Evolutionary conservation across 257 asterid genomes (phyloP).

Genomic region (Petunia axillaris): DNA sequence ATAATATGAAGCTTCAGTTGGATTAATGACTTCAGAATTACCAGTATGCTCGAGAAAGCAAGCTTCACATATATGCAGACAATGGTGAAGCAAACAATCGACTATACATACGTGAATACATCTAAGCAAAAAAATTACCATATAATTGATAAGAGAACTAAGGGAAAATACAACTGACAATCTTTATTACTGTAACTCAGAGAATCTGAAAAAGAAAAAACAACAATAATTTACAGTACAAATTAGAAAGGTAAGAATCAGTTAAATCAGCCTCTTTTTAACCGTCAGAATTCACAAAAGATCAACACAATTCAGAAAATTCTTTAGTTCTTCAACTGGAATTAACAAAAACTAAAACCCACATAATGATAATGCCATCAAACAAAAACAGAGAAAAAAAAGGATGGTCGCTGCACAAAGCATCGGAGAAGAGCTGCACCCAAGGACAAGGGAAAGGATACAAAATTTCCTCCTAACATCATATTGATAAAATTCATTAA

Average conservation of each 20-base stretch:
- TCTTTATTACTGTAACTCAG: background rate
- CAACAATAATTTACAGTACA: background rate
- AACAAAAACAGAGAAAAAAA: background rate
- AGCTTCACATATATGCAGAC: background rate
- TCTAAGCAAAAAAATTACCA: background rate
- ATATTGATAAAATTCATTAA: too few species aligned
- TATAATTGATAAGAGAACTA: background rate
- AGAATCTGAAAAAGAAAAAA: background rate
- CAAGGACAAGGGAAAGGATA: too few species aligned
- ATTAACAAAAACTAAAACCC: background rate
- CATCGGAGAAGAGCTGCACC: too few species aligned
- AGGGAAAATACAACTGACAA: background rate
- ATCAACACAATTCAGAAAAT: constrained; percentile 14
- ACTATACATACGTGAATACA: background rate
- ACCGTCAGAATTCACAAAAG: background rate
- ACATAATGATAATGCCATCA: background rate
- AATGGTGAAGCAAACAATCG: background rate
- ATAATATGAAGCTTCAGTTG: background rate
- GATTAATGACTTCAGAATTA: constrained; percentile 1
- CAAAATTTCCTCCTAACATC: background rate
- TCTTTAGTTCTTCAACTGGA: background rate
- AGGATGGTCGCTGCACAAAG: too few species aligned
- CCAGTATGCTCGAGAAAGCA: background rate
- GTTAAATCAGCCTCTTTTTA: background rate
- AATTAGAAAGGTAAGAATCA: background rate